Evolutionary conservation across 78 protist genomes (phyloP).

Genomic region (Blattamonas nauphoetae): DNA sequence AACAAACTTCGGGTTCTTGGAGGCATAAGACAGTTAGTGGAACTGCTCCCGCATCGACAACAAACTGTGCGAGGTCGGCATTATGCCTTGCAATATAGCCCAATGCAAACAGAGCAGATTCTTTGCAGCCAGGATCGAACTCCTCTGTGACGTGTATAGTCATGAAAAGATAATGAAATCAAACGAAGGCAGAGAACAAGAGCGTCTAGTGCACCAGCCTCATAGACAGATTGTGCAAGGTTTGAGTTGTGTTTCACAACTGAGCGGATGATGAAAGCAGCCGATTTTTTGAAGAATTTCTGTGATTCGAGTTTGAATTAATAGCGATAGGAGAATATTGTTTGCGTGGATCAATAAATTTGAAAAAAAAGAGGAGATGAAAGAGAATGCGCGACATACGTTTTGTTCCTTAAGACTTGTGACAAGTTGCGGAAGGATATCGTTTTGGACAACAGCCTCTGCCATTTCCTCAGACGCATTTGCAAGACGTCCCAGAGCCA

Average conservation of each 20-base stretch:
- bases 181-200: conserved; percentile 61
- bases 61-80: conserved; percentile 47
- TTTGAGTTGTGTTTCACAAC: conserved; percentile 73
- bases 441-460: conserved; percentile 65
- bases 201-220: conserved; percentile 65
- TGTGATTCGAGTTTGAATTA: background rate
- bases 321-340: background rate
- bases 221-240: conserved; percentile 77
- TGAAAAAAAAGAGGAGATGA: background rate
- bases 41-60: conserved; percentile 78
- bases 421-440: conserved; percentile 73
- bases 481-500: conserved; percentile 76
- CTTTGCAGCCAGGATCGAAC: conserved; percentile 82
- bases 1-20: conserved; percentile 74
- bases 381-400: background rate
- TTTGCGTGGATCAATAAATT: background rate
- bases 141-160: conserved; percentile 16
- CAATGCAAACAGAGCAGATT: conserved; percentile 81
- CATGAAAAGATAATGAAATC: background rate
- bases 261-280: conserved; percentile 67
- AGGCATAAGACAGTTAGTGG: conserved; percentile 70
- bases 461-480: conserved; percentile 70
- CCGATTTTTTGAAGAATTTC: conserved; percentile 74
- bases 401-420: conserved; percentile 66
- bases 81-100: conserved; percentile 75